These are phyloP conservation scores for Saccharomyces jurei DNA, from an alignment of 805 yeast genomes.

Conservation along the genomic window DNA sequence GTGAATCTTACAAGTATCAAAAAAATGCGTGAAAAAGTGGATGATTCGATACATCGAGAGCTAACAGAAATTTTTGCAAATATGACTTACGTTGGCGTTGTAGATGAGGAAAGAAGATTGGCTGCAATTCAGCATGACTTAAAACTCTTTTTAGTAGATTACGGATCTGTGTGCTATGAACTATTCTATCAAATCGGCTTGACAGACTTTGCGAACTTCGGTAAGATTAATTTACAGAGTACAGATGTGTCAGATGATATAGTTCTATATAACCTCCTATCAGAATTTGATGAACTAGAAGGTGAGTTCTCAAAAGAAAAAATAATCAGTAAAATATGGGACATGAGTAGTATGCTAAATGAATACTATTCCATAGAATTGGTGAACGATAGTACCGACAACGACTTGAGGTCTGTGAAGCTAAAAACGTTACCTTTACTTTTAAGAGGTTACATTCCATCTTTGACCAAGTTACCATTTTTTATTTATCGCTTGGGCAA, in stretches of 20 bases:
- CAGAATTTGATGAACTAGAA: conserved; percentile 32
- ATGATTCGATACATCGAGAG: conserved; percentile 37
- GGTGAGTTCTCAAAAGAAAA: conserved; percentile 1
- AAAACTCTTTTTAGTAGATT: conserved; percentile 69
- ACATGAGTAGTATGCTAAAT: conserved; percentile 66
- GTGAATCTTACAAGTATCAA: conserved; percentile 53
- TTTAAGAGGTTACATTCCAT: conserved; percentile 54
- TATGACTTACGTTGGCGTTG: conserved; percentile 72
- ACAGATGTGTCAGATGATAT: conserved; percentile 11
- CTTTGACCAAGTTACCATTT: conserved; percentile 52
- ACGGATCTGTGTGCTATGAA: conserved; percentile 57
- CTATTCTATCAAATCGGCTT: conserved; percentile 77
- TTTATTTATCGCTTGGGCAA: conserved; percentile 57
- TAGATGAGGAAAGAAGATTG: conserved; percentile 60
- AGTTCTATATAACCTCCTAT: conserved; percentile 22
- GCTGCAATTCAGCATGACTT: conserved; percentile 83
- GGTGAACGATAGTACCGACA: conserved; percentile 22
- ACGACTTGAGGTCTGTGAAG: conserved; percentile 23
- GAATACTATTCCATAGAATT: conserved; percentile 68
- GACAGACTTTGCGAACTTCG: conserved; percentile 75
- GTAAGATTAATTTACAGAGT: conserved; percentile 39
- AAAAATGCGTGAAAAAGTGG: conserved; percentile 46
- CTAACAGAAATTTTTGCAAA: conserved; percentile 63
- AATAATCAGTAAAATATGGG: conserved; percentile 20
- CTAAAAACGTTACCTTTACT: conserved; percentile 60